Evolutionary conservation across 2,329 filamentous ascomycete species (phyloP).

Genomic region (Stemphylium lycopersici): DNA sequence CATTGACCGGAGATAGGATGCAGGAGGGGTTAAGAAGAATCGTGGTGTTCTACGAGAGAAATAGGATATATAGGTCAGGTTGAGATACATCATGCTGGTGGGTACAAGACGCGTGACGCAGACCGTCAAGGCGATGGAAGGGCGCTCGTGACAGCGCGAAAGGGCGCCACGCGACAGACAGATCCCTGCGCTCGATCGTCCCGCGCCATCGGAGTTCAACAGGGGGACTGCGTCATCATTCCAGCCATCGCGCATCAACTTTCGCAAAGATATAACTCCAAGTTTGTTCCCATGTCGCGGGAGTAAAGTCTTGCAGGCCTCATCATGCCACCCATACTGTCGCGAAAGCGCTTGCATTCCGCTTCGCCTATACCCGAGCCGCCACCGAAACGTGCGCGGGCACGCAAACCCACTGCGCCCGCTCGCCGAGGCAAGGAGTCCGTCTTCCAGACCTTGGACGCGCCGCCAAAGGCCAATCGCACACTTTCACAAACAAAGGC

Average conservation of each 20-base stretch:
- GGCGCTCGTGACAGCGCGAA: constrained; percentile 23
- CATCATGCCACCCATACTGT: constrained; percentile 70
- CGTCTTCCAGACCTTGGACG: constrained; percentile 55
- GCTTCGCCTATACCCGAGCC: constrained; percentile 53
- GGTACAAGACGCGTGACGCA: not conserved
- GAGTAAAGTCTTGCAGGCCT: constrained; percentile 1
- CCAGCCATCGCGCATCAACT: constrained; percentile 10
- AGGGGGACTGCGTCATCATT: constrained; percentile 34
- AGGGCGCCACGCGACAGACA: constrained; percentile 21
- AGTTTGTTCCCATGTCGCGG: constrained; percentile 1
- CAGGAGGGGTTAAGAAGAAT: constrained; percentile 43
- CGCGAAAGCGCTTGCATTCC: constrained; percentile 68
- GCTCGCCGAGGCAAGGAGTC: constrained; percentile 43
- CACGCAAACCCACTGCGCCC: constrained; percentile 22
- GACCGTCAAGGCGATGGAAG: not conserved
- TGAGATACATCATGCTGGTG: not conserved
- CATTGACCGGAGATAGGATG: constrained; percentile 44
- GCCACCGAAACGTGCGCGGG: constrained; percentile 32
- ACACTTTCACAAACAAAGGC: constrained; percentile 43
- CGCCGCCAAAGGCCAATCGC: constrained; percentile 42
- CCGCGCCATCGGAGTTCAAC: constrained; percentile 25
- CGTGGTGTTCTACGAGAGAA: not conserved
- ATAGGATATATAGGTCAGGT: not conserved
- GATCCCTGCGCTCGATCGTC: constrained; percentile 23
- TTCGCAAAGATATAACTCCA: not conserved